Evolutionary conservation across 768 basidiomycete genomes (phyloP), one percentile per base, ranked within the genome.

Genomic region (Amanita rimosa): DNA sequence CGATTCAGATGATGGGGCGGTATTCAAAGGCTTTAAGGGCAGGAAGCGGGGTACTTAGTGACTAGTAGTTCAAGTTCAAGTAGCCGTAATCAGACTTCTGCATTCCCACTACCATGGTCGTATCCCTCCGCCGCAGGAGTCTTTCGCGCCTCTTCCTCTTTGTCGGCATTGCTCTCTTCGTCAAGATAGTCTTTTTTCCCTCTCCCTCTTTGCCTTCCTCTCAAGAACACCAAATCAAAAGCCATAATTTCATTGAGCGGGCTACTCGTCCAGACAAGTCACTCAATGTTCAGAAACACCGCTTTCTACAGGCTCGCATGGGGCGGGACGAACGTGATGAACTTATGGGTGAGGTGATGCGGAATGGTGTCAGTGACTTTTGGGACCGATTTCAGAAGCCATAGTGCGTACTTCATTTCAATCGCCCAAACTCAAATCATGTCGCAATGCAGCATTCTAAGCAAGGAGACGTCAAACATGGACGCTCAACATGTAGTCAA

Each of bases 371-470:
- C 36, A 59, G 71, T 41, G 89, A 97, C 64, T 97, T 86, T 60
- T 99, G 95, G 96, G 79, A 83, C 11, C 73, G 90, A 24, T 96
- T 89, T 62, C 92, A 96, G 60, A 72, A 83, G 55, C 94, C 95
- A 11, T 95, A 90, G 88, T 90, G 27, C 17, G 48, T 39, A 34
- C 11, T 17, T 31, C 40, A 41, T 16, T 22, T 13, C 40, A 13
- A 31, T 31, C 27, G 17, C n/a, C 22, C n/a, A 6, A 24, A 16
- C 27, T 17, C 24, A 11, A 16, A 4, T 33, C 14, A 33, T 13
- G 5, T 13, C 27, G 29, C 22, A 10, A 21, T 35, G 40, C 53
- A 89, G 88, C 64, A 95, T 96, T 50, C 69, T 75, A 2, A 81
- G 78, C 52, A 76, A 75, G 56, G 92, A 95, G 50, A 96, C 94